Evolutionary conservation across 1,284 basidiomycete genomes (phyloP).

Genomic region (Puccinia polysora): DNA sequence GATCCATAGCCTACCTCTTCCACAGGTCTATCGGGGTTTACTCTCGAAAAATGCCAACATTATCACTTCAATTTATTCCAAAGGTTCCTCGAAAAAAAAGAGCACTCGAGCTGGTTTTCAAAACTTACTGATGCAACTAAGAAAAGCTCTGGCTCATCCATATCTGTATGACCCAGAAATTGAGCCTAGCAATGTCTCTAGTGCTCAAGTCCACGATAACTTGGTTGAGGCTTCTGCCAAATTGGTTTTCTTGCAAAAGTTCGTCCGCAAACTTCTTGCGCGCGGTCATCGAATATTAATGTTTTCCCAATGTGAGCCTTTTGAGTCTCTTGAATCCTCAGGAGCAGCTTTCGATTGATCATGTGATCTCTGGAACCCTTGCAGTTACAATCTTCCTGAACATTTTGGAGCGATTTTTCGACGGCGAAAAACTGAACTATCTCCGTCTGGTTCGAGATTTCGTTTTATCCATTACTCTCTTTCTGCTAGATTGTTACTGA

Average conservation of each 20-base stretch:
- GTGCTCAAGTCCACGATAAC: slow-evolving; percentile 29
- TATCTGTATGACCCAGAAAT: slow-evolving; percentile 41
- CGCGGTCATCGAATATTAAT: slow-evolving; percentile 50
- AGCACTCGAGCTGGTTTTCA: slow-evolving; percentile 46
- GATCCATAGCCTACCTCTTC: not conserved
- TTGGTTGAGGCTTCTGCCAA: slow-evolving; percentile 42
- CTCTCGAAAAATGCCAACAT: slow-evolving; percentile 31
- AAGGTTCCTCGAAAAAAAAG: slow-evolving; percentile 45
- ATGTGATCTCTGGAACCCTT: not conserved
- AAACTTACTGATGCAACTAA: slow-evolving; percentile 51
- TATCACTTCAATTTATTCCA: slow-evolving; percentile 40
- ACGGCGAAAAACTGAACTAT: slow-evolving; percentile 34
- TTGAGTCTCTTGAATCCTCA: slow-evolving; percentile 30
- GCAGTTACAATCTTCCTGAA: slow-evolving; percentile 40
- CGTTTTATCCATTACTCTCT: not conserved
- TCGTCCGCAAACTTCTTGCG: slow-evolving; percentile 49
- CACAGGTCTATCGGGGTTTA: slow-evolving; percentile 39
- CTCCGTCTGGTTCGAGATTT: slow-evolving; percentile 33
- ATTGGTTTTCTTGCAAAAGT: slow-evolving; percentile 44
- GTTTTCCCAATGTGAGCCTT: slow-evolving; percentile 50
- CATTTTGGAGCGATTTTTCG: slow-evolving; percentile 42
- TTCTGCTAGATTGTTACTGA: slow-evolving; percentile 2
- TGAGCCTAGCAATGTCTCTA: slow-evolving; percentile 31
- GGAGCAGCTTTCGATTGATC: not conserved
- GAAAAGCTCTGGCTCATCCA: slow-evolving; percentile 51